Conservation (phyloP, 495 filamentous ascomycete species). For the Oleoguttula mirabilis region DNA sequence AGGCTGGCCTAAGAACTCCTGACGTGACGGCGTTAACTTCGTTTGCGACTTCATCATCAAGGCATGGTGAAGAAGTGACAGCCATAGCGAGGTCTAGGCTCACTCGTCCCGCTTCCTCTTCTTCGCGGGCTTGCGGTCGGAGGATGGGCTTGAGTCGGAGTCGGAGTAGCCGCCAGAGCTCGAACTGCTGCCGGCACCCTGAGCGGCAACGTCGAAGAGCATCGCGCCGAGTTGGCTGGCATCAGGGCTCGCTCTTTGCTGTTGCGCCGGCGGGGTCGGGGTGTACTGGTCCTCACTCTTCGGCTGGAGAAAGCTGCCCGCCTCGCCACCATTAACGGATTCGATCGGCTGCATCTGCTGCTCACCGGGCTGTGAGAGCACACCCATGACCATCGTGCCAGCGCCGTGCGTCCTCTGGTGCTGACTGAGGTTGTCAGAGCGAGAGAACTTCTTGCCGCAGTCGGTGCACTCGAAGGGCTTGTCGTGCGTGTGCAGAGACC, state of each 20-base stretch:
- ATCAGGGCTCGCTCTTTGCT: slow-evolving; percentile 16
- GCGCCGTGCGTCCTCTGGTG: slow-evolving; percentile 89
- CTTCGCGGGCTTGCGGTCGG: slow-evolving; percentile 46
- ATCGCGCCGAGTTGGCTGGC: slow-evolving; percentile 20
- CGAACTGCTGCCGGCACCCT: slow-evolving; percentile 39
- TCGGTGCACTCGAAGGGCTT: slow-evolving; percentile 97
- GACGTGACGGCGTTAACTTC: slow-evolving; percentile 9
- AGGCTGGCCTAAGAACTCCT: not conserved
- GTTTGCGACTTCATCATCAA: not conserved
- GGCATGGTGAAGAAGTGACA: not conserved
- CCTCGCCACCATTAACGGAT: slow-evolving; percentile 17
- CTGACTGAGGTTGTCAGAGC: slow-evolving; percentile 92
- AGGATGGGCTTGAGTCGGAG: slow-evolving; percentile 34
- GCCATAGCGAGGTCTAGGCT: not conserved
- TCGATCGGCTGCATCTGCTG: slow-evolving; percentile 29
- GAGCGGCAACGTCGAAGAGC: slow-evolving; percentile 34
- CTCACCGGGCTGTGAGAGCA: slow-evolving; percentile 57
- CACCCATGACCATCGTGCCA: slow-evolving; percentile 77
- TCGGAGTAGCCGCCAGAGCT: slow-evolving; percentile 43
- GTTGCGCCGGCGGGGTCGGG: slow-evolving; percentile 1
- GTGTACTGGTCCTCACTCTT: slow-evolving; percentile 17
- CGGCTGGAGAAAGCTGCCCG: slow-evolving; percentile 17
- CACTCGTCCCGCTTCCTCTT: slow-evolving; percentile 61
- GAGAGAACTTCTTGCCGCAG: slow-evolving; percentile 98
- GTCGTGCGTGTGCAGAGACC: slow-evolving; percentile 93